Evolutionary conservation across 2,329 filamentous ascomycete genomes (phyloP), one percentile per base, ranked within the genome.

Genomic region (Polychaeton citri): DNA sequence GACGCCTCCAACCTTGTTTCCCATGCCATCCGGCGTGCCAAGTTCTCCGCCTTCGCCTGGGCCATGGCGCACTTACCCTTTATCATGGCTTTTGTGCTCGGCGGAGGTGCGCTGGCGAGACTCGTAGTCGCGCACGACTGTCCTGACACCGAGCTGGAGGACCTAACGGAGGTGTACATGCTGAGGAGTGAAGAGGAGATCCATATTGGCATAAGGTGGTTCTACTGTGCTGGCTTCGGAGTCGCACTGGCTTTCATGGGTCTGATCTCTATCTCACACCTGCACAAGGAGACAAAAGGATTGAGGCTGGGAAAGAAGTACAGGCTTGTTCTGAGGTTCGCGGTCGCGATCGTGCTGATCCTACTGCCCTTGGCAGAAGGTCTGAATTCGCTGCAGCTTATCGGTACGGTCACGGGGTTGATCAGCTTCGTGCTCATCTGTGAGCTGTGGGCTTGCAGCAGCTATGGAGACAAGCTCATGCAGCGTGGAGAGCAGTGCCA

Each of bases 181-280:
- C 54, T 56, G 2, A 62, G 64, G 32, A 68, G 69, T 1, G 66
- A 70, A 37, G 53, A 55, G 0, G 58, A 71, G n/a, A 57, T 79
- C n/a, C 49, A 59, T 5, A 40, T 54, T 6, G 73, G 71, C 2
- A 61, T 77, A 13, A 64, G 72, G 10, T 76, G 72, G 63, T 79
- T 74, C 53, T 79, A 79, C 53, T 79, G 74, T 51, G 65, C 62
- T n/a, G 75, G 76, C 1, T 61, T 78, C 2, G 72, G 68, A 17
- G 56, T 74, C 10, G 64, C 72, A 1, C 55, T 79, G 4, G 49
- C 67, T 8, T 65, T 58, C 45, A 76, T 76, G 66, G 55, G 58
- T 19, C 43, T 69, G 35, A 76, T 79, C 33, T 66, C 71, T 1
- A 47, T 66, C 13, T 62, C 62, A 9, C 74, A 79, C 48, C 57